phyloP scores from a whole-genome alignment of 345 rosid genomes.

The Populus euphratica region DNA sequence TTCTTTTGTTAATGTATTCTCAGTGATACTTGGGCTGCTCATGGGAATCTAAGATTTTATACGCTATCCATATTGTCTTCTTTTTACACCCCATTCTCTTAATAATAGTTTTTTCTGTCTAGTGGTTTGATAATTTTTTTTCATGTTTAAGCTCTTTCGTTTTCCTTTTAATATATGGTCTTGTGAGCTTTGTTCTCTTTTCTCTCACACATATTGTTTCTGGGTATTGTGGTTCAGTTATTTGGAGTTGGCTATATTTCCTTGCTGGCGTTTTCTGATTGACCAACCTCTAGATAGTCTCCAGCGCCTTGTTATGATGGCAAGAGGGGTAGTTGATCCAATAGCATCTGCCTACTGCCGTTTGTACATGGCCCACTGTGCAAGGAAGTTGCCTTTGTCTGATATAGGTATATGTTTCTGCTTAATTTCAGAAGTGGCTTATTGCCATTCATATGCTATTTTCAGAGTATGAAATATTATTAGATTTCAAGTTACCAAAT shows the following conservation, averaged over 20 bases:
- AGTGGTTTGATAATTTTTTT: not conserved
- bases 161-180: not conserved
- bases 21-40: not conserved
- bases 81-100: not conserved
- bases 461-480: constrained; percentile 1
- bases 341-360: constrained; percentile 76
- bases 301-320: constrained; percentile 72
- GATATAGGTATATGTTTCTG: constrained; percentile 44
- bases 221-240: constrained; percentile 45
- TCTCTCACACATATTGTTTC: constrained; percentile 9
- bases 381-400: constrained; percentile 50
- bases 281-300: constrained; percentile 50
- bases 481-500: not conserved
- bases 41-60: not conserved
- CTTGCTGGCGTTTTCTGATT: constrained; percentile 78
- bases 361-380: constrained; percentile 68
- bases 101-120: not conserved
- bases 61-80: not conserved
- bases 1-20: no score
- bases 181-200: not conserved
- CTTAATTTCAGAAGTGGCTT: not conserved
- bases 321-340: constrained; percentile 85
- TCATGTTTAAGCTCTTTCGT: not conserved
- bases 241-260: constrained; percentile 81
- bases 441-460: not conserved